These are phyloP conservation scores for Camillea tinctor DNA, from an alignment of 2,329 filamentous ascomycete genomes.

Conservation along the genomic window DNA sequence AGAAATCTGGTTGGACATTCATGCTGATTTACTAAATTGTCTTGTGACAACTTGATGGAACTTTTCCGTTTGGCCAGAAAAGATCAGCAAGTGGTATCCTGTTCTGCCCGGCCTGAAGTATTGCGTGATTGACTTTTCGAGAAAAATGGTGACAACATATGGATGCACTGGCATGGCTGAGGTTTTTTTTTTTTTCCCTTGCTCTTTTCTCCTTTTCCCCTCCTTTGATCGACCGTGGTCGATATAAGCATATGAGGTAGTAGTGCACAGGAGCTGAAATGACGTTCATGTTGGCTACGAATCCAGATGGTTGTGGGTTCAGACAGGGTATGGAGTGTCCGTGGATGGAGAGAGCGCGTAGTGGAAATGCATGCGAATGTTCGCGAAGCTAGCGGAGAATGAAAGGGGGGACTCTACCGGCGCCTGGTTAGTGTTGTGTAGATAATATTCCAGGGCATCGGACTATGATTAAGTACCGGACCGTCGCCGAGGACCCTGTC, in stretches of 20 bases:
- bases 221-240: background rate
- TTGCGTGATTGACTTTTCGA: background rate
- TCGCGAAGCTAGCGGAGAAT: background rate
- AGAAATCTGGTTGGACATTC: background rate
- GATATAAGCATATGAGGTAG: background rate
- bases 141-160: background rate
- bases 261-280: background rate
- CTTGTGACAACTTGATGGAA: background rate
- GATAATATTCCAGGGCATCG: constrained; percentile 10
- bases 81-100: background rate
- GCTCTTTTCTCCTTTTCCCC: too few relatives aligned
- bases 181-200: background rate
- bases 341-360: background rate
- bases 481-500: background rate
- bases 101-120: too few relatives aligned
- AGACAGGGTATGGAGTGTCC: background rate
- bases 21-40: background rate
- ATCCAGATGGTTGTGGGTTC: background rate
- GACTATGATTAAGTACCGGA: constrained; percentile 18
- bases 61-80: constrained; percentile 1
- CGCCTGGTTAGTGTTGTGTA: background rate
- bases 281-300: background rate
- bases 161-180: background rate
- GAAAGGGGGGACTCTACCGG: background rate
- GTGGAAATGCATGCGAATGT: background rate